Conservation (phyloP, 2,329 filamentous ascomycete genomes). For the Helminthosporium solani region DNA sequence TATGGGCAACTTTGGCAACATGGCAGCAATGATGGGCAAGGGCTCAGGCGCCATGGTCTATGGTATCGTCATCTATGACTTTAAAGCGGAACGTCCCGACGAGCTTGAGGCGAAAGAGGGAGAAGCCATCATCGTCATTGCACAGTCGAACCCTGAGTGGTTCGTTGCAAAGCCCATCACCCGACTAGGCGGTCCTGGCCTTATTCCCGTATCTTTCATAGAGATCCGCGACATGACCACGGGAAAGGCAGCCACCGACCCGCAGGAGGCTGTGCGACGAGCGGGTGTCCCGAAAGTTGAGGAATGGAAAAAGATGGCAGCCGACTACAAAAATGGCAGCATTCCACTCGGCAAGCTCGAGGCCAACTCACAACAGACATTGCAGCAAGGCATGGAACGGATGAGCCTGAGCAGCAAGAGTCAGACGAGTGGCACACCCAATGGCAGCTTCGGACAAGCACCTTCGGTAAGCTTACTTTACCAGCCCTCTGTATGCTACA, state of each 20-base stretch:
- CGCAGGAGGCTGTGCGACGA: constrained; percentile 78
- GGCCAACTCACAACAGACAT: constrained; percentile 48
- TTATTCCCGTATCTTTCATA: constrained; percentile 96
- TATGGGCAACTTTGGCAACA: constrained; percentile 5
- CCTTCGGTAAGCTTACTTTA: constrained; percentile 35
- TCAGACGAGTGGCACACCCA: constrained; percentile 21
- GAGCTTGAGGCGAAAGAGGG: constrained; percentile 93
- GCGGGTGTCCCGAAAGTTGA: constrained; percentile 94
- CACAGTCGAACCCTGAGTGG: constrained; percentile 98
- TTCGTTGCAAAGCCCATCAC: constrained; percentile 99
- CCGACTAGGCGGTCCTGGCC: constrained; percentile 85
- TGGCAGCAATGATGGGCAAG: constrained; percentile 47
- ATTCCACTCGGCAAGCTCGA: constrained; percentile 94
- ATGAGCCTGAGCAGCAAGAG: constrained; percentile 66
- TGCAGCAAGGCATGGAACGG: constrained; percentile 65
- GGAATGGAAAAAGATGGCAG: constrained; percentile 99
- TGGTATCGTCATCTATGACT: constrained; percentile 95
- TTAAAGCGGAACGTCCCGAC: constrained; percentile 90
- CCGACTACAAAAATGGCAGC: constrained; percentile 98
- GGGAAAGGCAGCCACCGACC: constrained; percentile 76
- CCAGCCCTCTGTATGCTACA: constrained; percentile 5
- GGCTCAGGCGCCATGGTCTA: constrained; percentile 83
- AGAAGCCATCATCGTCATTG: constrained; percentile 97
- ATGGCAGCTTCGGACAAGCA: constrained; percentile 29
- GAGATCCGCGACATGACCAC: constrained; percentile 94